These are phyloP conservation scores for Phytophthora litchii DNA, from an alignment of 352 stramenopile genomes.

Conservation along the genomic window DNA sequence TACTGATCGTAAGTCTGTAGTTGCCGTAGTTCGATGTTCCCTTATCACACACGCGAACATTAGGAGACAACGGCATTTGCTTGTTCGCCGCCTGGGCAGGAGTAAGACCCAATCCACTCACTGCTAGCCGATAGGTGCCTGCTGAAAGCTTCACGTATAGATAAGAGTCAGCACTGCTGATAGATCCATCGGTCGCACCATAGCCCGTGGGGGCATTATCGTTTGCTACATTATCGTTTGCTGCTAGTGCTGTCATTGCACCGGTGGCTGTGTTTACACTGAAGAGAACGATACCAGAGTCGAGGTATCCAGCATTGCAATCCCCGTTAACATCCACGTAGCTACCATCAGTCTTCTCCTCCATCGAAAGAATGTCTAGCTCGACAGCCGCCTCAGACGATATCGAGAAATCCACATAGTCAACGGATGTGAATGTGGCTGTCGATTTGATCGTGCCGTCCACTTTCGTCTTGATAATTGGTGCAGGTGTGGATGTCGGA, in stretches of 20 bases:
- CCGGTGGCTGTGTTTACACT: slow-evolving; percentile 34
- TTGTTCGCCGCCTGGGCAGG: slow-evolving; percentile 46
- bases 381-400: slow-evolving; percentile 46
- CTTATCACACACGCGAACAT: slow-evolving; percentile 50
- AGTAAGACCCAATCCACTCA: slow-evolving; percentile 62
- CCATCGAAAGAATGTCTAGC: slow-evolving; percentile 73
- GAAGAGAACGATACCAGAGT: slow-evolving; percentile 71
- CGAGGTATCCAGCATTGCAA: slow-evolving; percentile 73
- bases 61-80: slow-evolving; percentile 40
- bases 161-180: slow-evolving; percentile 66
- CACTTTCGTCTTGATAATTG: slow-evolving; percentile 37
- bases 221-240: slow-evolving; percentile 58
- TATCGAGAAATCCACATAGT: slow-evolving; percentile 71
- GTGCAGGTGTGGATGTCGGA: slow-evolving; percentile 11
- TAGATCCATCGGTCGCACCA: slow-evolving; percentile 52
- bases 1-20: slow-evolving; percentile 65
- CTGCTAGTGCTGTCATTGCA: slow-evolving; percentile 15
- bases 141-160: slow-evolving; percentile 41
- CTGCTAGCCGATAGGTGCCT: slow-evolving; percentile 62
- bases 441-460: slow-evolving; percentile 76
- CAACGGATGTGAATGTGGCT: slow-evolving; percentile 53
- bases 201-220: slow-evolving; percentile 52
- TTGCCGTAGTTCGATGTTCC: slow-evolving; percentile 70
- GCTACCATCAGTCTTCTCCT: slow-evolving; percentile 34
- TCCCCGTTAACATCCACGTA: slow-evolving; percentile 72